phyloP scores from a whole-genome alignment of 768 basidiomycete genomes.

The Boletellus emodensis region DNA sequence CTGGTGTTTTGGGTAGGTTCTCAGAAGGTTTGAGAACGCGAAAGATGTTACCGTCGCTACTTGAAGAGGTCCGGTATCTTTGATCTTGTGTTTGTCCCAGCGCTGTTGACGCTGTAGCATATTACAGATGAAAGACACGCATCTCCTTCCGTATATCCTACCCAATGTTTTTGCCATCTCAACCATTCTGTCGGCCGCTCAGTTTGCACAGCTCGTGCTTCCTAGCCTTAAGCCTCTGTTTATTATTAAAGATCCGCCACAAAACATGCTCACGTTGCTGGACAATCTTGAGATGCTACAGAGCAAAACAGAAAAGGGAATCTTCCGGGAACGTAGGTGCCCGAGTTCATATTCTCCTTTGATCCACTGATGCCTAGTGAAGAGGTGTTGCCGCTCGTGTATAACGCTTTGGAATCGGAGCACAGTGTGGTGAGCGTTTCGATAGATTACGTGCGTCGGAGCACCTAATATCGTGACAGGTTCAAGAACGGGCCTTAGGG shows the following conservation, averaged over 20 bases:
- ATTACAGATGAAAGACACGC: constrained; percentile 84
- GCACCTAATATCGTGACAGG: constrained; percentile 39
- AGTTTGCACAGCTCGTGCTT: constrained; percentile 79
- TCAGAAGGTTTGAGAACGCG: constrained; percentile 81
- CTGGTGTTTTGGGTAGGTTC: constrained; percentile 76
- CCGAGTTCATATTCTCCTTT: neutral
- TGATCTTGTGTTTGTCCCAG: neutral
- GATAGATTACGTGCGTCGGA: neutral
- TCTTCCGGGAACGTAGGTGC: constrained; percentile 83
- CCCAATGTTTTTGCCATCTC: constrained; percentile 95
- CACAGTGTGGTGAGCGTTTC: constrained; percentile 61
- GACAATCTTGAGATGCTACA: constrained; percentile 87
- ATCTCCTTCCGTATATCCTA: constrained; percentile 89
- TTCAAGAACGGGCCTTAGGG: constrained; percentile 88
- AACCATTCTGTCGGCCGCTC: constrained; percentile 64
- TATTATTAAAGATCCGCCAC: constrained; percentile 87
- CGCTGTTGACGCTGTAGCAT: constrained; percentile 6
- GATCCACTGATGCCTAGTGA: constrained; percentile 7
- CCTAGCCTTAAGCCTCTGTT: constrained; percentile 91
- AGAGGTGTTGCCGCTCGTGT: constrained; percentile 97
- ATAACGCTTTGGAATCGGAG: constrained; percentile 95
- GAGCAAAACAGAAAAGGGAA: constrained; percentile 78
- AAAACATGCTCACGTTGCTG: constrained; percentile 91
- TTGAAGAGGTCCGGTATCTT: constrained; percentile 75
- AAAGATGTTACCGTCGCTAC: constrained; percentile 86